Evolutionary conservation across 2,329 filamentous ascomycete genomes (phyloP), one percentile per base, ranked within the genome.

Genomic region (Colletotrichum neosansevieriae): DNA sequence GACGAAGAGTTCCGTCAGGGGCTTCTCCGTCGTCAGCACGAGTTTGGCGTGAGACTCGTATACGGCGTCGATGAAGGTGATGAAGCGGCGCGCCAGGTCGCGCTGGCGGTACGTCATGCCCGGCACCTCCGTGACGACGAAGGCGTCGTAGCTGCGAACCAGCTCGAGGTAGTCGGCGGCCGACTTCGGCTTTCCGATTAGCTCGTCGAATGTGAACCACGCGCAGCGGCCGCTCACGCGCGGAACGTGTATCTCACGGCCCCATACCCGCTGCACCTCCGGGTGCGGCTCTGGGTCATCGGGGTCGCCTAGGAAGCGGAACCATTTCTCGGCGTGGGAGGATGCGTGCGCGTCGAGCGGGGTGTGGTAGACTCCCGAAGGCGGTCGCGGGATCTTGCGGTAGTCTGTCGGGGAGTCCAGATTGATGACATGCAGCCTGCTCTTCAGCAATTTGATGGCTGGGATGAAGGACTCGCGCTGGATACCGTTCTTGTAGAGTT

Each of bases 401-500:
- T 99, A 99, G 80, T 99, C 96, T 42, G 94, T 99, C 4, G 91
- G 90, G 2, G 94, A 97, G 82, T 99, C 93, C 67, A 99, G 90
- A 80, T 98, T 98, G 74, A 99, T 92, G 54, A 98, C 93, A 61
- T 92, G 90, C 9, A 99, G 87, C 2, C 91, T 89, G 44, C 85
- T 88, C 78, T 98, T 95, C 50, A 99, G 89, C 4, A 99, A 90
- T 71, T 94, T 91, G 76, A 99, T 99, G 72, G 95, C 97, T 0
- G 96, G 96, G 58, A 99, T 88, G 78, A 99, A 99, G 6, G 93
- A 97, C 73, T 97, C 91, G 67, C 96, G 91, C 81, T 99, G 96
- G 71, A 99, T 95, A 63, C 96, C 96, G 78, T 99, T 99, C 80
- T 96, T 97, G 85, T 99, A 99, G 7, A 99, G 87, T 69, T 99